Percentiles rank a stretch among this genome's conserved stretches.
Conservation (phyloP, 306 rosid genomes). For the Hippophae gyantsensis region DNA sequence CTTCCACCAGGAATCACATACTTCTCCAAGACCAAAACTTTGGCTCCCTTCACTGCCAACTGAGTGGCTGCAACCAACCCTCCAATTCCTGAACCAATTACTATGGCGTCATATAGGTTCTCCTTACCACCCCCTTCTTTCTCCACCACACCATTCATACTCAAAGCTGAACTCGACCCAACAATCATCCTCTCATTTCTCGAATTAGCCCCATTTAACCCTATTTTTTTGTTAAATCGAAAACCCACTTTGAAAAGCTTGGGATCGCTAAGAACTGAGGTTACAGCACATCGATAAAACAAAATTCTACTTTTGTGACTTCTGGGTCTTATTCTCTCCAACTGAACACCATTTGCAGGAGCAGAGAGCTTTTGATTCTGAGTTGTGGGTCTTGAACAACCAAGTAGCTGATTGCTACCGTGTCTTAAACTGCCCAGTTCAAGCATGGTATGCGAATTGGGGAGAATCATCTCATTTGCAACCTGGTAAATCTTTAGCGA, state of each 20-base stretch:
- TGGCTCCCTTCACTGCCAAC: conserved; percentile 86
- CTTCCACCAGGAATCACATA: conserved; percentile 98
- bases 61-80: conserved; percentile 91
- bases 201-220: conserved; percentile 7
- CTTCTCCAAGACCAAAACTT: conserved; percentile 85
- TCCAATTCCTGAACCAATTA: conserved; percentile 93
- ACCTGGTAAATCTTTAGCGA: too few species aligned
- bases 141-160: conserved; percentile 33
- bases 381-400: too few species aligned
- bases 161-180: conserved; percentile 28
- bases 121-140: conserved; percentile 25
- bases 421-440: too few species aligned
- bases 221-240: conserved; percentile 12
- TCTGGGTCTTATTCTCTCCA: conserved; percentile 10
- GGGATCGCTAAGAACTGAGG: neutral
- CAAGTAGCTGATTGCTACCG: too few species aligned
- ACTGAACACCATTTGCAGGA: too few species aligned
- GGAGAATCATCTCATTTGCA: too few species aligned
- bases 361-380: too few species aligned
- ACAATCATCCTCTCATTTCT: conserved; percentile 22
- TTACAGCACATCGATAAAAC: neutral
- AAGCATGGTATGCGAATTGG: too few species aligned
- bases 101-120: conserved; percentile 64
- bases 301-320: conserved; percentile 3
- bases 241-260: conserved; percentile 9